Percentiles rank a stretch among this genome's conserved stretches.
Evolutionary conservation across 306 rosid genomes (phyloP).

Genomic region (Corylus heterophylla): DNA sequence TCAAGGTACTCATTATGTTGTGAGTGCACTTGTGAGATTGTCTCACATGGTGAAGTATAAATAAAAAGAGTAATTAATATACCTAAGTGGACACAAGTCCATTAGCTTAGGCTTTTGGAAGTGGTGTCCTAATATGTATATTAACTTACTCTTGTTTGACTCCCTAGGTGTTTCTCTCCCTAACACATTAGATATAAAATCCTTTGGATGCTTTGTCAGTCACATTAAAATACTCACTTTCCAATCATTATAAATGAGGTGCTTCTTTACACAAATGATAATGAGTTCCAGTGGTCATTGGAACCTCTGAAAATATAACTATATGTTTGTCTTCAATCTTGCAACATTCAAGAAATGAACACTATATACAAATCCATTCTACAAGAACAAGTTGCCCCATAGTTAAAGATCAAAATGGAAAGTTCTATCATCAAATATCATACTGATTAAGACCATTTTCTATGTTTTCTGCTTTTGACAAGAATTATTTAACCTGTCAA

Average conservation of each 20-base stretch:
- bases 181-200: not conserved
- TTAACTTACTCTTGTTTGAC: too few relatives aligned
- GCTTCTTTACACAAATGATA: not conserved
- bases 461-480: not conserved
- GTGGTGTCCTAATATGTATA: too few relatives aligned
- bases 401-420: not conserved
- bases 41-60: too few relatives aligned
- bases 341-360: not conserved
- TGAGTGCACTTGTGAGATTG: too few relatives aligned
- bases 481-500: not conserved
- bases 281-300: not conserved
- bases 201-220: not conserved
- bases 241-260: not conserved
- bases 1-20: slow-evolving; percentile 52
- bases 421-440: not conserved
- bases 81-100: too few relatives aligned
- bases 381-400: slow-evolving; percentile 8
- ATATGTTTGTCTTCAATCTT: not conserved
- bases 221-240: not conserved
- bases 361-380: not conserved
- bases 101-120: too few relatives aligned
- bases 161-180: too few relatives aligned
- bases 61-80: too few relatives aligned
- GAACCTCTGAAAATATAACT: not conserved
- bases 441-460: not conserved